Conservation (phyloP, 2,329 filamentous ascomycete genomes). For the Mycosphaerella sp. region DNA sequence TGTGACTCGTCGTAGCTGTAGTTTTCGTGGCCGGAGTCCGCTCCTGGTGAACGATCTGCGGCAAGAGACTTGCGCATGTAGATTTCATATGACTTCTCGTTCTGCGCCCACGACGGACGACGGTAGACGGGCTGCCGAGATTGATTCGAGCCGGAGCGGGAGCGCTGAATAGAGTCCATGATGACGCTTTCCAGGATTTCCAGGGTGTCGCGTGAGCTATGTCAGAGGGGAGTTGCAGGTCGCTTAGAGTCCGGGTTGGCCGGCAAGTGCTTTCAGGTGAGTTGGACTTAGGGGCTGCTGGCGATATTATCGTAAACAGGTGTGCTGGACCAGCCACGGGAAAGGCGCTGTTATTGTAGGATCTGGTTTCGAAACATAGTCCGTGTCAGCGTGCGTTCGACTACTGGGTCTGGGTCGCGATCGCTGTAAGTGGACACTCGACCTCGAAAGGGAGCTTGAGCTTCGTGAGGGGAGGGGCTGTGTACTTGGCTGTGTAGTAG, state of each 20-base stretch:
- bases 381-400: not conserved
- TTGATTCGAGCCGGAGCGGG: constrained; percentile 2
- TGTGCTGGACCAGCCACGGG: not conserved
- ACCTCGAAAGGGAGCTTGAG: not conserved
- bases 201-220: not conserved
- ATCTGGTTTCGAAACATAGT: not conserved
- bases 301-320: not conserved
- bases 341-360: not conserved
- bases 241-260: not conserved
- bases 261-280: not conserved
- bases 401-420: not conserved
- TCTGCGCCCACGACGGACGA: constrained; percentile 28
- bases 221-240: not conserved
- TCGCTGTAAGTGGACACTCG: not conserved
- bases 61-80: constrained; percentile 24
- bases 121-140: constrained; percentile 25
- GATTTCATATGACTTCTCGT: constrained; percentile 21
- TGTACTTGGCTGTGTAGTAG: not conserved
- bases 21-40: constrained; percentile 28
- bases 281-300: not conserved
- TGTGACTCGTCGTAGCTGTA: constrained; percentile 36
- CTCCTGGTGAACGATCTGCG: constrained; percentile 19
- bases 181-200: not conserved
- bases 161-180: constrained; percentile 6
- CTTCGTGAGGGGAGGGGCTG: not conserved